These are phyloP conservation scores for Cucurbita ficifolia DNA, from an alignment of 306 rosid species.

Conservation along the genomic window DNA sequence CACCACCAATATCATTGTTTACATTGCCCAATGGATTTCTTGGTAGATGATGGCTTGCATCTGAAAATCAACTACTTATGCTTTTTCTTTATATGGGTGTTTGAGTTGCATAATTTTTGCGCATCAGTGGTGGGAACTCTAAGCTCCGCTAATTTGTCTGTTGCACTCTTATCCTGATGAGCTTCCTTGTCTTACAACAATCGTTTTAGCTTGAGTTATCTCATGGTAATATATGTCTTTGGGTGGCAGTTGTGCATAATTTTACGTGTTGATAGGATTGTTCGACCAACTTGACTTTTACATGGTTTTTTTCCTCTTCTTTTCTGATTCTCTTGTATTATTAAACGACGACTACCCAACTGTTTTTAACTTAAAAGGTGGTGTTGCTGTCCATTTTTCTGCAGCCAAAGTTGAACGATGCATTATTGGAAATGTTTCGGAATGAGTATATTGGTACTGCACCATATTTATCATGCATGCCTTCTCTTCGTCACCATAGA, in stretches of 20 bases:
- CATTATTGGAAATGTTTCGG: conserved; percentile 85
- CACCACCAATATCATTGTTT: not conserved
- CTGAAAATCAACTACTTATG: not conserved
- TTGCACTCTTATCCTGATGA: not conserved
- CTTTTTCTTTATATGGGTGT: not conserved
- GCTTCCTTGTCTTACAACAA: not conserved
- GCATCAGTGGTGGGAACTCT: not conserved
- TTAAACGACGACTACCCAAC: not conserved
- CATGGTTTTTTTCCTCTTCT: not conserved
- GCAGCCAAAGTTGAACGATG: conserved; percentile 93
- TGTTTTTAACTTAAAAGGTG: not conserved
- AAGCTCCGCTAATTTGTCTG: not conserved
- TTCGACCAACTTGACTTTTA: not conserved
- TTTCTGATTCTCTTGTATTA: not conserved
- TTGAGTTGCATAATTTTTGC: not conserved
- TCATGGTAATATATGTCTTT: not conserved
- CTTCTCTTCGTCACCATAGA: conserved; percentile 84
- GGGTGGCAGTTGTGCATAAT: not conserved
- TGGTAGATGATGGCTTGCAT: not conserved
- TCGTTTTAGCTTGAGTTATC: not conserved
- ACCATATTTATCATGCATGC: conserved; percentile 84
- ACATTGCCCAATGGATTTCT: not conserved
- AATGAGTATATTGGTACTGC: conserved; percentile 85
- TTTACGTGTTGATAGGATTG: not conserved
- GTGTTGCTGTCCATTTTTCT: conserved; percentile 15